A percentile compares a stretch with the other conserved stretches of the same genome.
Conservation (phyloP, 768 basidiomycete genomes). For the Lactarius akahatsu region DNA sequence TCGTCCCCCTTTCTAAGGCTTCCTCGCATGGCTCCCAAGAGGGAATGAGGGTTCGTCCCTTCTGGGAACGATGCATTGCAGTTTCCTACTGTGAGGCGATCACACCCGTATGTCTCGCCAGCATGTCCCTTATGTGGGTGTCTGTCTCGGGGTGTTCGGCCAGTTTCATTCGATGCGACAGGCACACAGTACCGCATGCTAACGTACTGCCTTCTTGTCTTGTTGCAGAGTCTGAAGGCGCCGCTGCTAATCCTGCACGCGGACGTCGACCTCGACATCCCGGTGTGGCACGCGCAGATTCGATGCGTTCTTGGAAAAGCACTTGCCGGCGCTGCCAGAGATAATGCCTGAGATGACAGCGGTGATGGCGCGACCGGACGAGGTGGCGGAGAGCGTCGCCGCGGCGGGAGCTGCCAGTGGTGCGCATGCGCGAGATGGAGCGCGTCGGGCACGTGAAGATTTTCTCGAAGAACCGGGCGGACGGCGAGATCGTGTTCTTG, state of each 20-base stretch:
- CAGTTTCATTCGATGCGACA: neutral
- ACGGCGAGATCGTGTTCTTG: constrained; percentile 52
- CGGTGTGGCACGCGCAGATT: constrained; percentile 64
- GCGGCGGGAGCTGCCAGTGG: constrained; percentile 35
- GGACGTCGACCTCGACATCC: constrained; percentile 71
- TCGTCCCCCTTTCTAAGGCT: neutral
- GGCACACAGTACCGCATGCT: neutral
- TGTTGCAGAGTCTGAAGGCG: constrained; percentile 57
- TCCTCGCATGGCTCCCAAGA: neutral
- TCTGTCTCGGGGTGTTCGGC: neutral
- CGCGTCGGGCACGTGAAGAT: constrained; percentile 54
- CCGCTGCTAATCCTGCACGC: constrained; percentile 76
- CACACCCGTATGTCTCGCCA: too few relatives aligned
- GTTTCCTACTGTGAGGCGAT: neutral
- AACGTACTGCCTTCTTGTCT: neutral
- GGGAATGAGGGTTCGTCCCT: neutral
- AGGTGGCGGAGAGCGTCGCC: constrained; percentile 45
- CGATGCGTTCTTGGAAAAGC: constrained; percentile 60
- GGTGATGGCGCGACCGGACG: constrained; percentile 33
- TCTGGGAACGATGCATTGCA: neutral
- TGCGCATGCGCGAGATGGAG: constrained; percentile 46
- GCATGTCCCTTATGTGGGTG: neutral
- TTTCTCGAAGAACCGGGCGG: constrained; percentile 43
- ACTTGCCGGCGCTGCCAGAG: constrained; percentile 47
- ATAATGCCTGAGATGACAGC: constrained; percentile 36